These are phyloP conservation scores for Teratosphaeria nubilosa DNA, from an alignment of 2,329 filamentous ascomycete species.

Conservation along the genomic window DNA sequence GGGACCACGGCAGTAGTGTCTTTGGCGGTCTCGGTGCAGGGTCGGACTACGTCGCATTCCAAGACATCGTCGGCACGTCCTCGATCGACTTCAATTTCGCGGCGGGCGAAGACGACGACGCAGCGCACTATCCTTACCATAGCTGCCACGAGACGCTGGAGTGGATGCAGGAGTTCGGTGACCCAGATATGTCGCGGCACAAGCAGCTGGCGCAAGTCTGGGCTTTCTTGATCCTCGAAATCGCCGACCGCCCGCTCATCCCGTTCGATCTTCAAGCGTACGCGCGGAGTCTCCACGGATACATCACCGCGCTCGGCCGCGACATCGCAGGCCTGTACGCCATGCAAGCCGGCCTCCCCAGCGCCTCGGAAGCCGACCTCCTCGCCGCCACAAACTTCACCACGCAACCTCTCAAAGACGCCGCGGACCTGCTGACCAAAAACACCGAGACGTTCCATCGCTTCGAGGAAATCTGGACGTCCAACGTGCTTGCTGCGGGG, in stretches of 20 bases:
- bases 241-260: conserved; percentile 69
- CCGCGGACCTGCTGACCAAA: conserved; percentile 49
- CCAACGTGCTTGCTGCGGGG: conserved; percentile 53
- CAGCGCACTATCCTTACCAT: conserved; percentile 53
- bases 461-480: conserved; percentile 72
- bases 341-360: conserved; percentile 1
- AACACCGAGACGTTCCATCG: conserved; percentile 56
- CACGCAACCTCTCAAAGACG: conserved; percentile 28
- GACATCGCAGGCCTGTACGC: conserved; percentile 2
- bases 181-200: conserved; percentile 62
- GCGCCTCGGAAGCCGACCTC: conserved; percentile 4
- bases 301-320: conserved; percentile 2
- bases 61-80: conserved; percentile 79
- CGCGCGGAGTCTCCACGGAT: conserved; percentile 37
- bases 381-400: conserved; percentile 4
- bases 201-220: conserved; percentile 67
- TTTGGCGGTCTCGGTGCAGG: conserved; percentile 57
- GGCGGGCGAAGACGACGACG: conserved; percentile 24
- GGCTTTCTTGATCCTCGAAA: conserved; percentile 72
- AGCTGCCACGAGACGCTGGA: conserved; percentile 86
- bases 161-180: conserved; percentile 70
- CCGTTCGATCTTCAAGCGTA: conserved; percentile 75
- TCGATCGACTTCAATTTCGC: conserved; percentile 76
- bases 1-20: conserved; percentile 57
- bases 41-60: conserved; percentile 83